phyloP scores from a whole-genome alignment of 345 rosid species.

The Bretschneidera sinensis region DNA sequence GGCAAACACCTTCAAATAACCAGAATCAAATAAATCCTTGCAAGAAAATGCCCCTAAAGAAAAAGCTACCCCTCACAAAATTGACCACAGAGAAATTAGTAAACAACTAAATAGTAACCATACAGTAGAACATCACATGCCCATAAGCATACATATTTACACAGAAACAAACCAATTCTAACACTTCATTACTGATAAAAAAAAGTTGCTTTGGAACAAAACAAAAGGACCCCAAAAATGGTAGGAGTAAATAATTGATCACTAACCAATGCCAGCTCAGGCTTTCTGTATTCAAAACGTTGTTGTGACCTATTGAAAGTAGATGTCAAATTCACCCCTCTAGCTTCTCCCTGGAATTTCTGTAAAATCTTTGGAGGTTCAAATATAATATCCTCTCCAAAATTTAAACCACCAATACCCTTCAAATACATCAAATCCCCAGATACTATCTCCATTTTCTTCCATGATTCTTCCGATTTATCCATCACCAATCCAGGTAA shows the following conservation, averaged over 20 bases:
- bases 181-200: no score
- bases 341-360: conserved; percentile 43
- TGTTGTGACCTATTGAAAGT: conserved; percentile 42
- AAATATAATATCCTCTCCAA: conserved; percentile 55
- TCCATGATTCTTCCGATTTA: conserved; percentile 36
- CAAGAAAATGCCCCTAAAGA: conserved; percentile 7
- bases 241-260: not conserved
- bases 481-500: conserved; percentile 63
- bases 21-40: not conserved
- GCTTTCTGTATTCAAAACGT: conserved; percentile 64
- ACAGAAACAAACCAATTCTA: no score
- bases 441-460: conserved; percentile 15
- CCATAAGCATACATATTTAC: not conserved
- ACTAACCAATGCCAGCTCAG: conserved; percentile 89
- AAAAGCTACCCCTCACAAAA: conserved; percentile 3
- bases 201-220: not conserved
- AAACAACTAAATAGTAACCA: no score
- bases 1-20: conserved; percentile 55
- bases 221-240: not conserved
- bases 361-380: conserved; percentile 47
- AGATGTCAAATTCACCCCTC: conserved; percentile 30
- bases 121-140: not conserved
- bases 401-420: conserved; percentile 56
- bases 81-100: not conserved
- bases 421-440: conserved; percentile 52